phyloP scores from a whole-genome alignment of 352 stramenopile species.

The Phytophthora kernoviae region DNA sequence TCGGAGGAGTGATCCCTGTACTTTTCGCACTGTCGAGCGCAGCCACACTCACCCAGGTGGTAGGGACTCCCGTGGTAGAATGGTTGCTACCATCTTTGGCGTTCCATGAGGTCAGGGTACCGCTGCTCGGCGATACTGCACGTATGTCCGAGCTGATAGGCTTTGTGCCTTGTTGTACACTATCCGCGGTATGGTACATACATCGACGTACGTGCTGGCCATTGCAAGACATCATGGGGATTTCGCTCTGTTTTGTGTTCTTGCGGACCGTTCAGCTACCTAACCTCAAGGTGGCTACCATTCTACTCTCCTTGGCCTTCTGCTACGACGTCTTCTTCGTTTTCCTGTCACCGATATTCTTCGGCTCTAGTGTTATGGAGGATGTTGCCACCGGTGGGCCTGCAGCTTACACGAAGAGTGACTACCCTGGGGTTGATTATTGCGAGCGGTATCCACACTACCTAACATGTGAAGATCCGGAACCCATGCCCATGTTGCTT shows the following conservation, averaged over 20 bases:
- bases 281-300: slow-evolving; percentile 88
- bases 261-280: slow-evolving; percentile 91
- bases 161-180: slow-evolving; percentile 31
- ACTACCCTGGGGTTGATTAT: slow-evolving; percentile 76
- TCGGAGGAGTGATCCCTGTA: slow-evolving; percentile 59
- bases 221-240: slow-evolving; percentile 92
- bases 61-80: slow-evolving; percentile 48
- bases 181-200: slow-evolving; percentile 69
- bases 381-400: slow-evolving; percentile 91
- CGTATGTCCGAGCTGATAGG: slow-evolving; percentile 59
- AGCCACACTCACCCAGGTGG: slow-evolving; percentile 58
- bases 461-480: slow-evolving; percentile 72
- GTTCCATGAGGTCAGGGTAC: slow-evolving; percentile 41
- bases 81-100: slow-evolving; percentile 35
- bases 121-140: slow-evolving; percentile 42
- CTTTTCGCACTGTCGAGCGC: slow-evolving; percentile 68
- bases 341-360: slow-evolving; percentile 92
- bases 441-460: slow-evolving; percentile 73
- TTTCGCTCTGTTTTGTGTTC: slow-evolving; percentile 94
- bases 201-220: slow-evolving; percentile 76
- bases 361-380: slow-evolving; percentile 92
- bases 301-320: slow-evolving; percentile 92
- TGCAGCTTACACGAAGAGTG: slow-evolving; percentile 66
- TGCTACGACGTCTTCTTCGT: slow-evolving; percentile 97
- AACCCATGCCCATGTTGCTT: slow-evolving; percentile 95